Base-by-base conservation (phyloP, 2,329 filamentous ascomycete species). In the Fusarium kyushuense region DNA sequence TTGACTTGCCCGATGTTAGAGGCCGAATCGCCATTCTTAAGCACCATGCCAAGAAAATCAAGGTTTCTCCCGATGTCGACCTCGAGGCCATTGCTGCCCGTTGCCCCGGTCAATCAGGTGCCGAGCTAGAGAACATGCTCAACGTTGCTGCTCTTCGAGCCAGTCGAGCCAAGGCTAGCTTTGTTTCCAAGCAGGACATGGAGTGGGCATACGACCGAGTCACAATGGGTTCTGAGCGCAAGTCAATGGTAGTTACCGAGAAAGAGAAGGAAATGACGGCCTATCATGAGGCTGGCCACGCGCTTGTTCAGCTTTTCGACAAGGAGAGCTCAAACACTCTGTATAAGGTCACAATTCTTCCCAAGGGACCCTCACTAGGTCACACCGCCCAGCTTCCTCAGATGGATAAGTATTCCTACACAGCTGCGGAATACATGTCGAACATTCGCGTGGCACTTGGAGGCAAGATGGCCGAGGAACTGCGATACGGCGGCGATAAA, bases 131-230 rank as follows among this genome's bases (percentile, higher is more conserved):
- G 81, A 99, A 97, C 77, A 89, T 99, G 72, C 92, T 97, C 76
- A 99, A 99, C 80, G 93, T 97, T 77, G 96, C 96, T 32, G 96
- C 96, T 23, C 91, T 99, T 42, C 93, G 92, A 75, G 96, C 96
- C n/a, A 97, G 93, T 75, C 93, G 96, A 78, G 87, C 92, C 71
- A 96, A 94, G 80, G 87, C 91, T 38, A 84, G 84, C 61, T 86
- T 90, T 45, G 92, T 99, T 54, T 86, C 87, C 14, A 91, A 93
- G 79, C 80, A 86, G 33, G 94, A 98, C 76, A 90, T 98, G 68
- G 94, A 97, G 72, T 99, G 95, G 94, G 96, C 96, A 58, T 98
- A 97, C 81, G 96, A 99, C 83, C 96, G 96, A 81, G 92, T 99
- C 54, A 91, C 97, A 78, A 97, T 99, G 93, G 96, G 96, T 36